Conservation (phyloP, 768 basidiomycete species). For the Grammothele lineata region DNA sequence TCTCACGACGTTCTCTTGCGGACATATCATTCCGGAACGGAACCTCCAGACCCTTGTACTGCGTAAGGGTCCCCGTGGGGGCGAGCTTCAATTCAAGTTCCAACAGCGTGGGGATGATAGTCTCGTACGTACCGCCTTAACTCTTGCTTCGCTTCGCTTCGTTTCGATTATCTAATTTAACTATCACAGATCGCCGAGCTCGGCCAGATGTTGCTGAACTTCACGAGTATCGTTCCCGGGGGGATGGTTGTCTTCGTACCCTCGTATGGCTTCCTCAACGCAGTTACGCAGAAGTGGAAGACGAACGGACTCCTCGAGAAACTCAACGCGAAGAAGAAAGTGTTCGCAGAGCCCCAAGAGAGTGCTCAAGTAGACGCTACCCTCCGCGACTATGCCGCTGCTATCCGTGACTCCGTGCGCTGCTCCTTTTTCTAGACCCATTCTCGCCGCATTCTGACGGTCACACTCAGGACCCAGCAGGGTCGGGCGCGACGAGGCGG, state of each 20-base stretch:
- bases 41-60: constrained; percentile 77
- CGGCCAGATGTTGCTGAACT: constrained; percentile 79
- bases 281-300: constrained; percentile 63
- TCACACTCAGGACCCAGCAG: too few species aligned
- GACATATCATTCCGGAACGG: constrained; percentile 81
- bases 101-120: constrained; percentile 58
- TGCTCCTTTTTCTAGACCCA: too few species aligned
- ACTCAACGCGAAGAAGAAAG: constrained; percentile 67
- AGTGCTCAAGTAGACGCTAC: constrained; percentile 67
- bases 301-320: constrained; percentile 57
- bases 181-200: constrained; percentile 73
- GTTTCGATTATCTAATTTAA: too few species aligned
- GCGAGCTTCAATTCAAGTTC: constrained; percentile 77
- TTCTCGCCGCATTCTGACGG: too few species aligned
- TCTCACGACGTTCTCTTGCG: constrained; percentile 83
- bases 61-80: constrained; percentile 68
- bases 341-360: constrained; percentile 87
- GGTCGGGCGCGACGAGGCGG: too few species aligned
- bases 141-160: too few species aligned
- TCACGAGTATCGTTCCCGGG: constrained; percentile 70
- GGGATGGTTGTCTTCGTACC: constrained; percentile 95
- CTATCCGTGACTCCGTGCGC: too few species aligned
- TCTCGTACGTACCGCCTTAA: constrained; percentile 60
- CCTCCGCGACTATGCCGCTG: constrained; percentile 66
- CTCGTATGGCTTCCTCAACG: constrained; percentile 79